phyloP scores from a whole-genome alignment of 495 filamentous ascomycete genomes.

The Hypomontagnella submonticulosa region DNA sequence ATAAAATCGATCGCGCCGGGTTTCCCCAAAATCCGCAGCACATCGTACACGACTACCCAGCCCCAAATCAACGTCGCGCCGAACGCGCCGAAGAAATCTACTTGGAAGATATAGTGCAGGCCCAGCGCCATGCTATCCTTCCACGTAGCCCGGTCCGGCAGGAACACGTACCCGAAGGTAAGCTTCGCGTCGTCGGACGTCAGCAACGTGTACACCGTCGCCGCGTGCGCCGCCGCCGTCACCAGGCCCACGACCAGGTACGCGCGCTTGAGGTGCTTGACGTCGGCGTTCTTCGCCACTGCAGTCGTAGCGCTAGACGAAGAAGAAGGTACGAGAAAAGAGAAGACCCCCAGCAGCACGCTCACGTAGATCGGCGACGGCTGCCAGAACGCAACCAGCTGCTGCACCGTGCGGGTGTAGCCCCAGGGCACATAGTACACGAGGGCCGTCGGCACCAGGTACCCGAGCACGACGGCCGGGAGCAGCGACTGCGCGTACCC shows the following conservation, averaged over 20 bases:
- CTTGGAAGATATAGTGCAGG: conserved; percentile 47
- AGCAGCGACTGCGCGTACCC: conserved; percentile 48
- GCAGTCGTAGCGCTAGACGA: not conserved
- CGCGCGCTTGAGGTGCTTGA: conserved; percentile 43
- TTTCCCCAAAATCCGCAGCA: conserved; percentile 36
- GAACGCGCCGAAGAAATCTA: conserved; percentile 44
- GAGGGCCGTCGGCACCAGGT: conserved; percentile 49
- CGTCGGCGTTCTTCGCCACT: conserved; percentile 24
- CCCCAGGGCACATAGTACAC: conserved; percentile 47
- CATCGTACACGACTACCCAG: conserved; percentile 40
- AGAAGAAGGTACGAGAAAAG: conserved; percentile 2
- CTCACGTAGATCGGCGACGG: conserved; percentile 48
- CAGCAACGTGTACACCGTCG: conserved; percentile 32
- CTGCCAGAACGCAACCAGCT: conserved; percentile 52
- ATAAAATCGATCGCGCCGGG: conserved; percentile 14
- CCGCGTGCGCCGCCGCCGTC: conserved; percentile 29
- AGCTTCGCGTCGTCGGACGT: conserved; percentile 38
- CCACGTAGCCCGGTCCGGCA: conserved; percentile 31
- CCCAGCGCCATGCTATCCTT: conserved; percentile 36
- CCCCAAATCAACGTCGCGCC: conserved; percentile 40
- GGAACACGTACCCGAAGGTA: conserved; percentile 41
- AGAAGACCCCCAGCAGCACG: conserved; percentile 39
- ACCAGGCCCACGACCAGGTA: conserved; percentile 37
- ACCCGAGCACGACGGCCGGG: conserved; percentile 47
- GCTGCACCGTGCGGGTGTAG: conserved; percentile 41